These are phyloP conservation scores for Microcyclospora tardicrescens DNA, from an alignment of 2,329 filamentous ascomycete species.

Conservation along the genomic window DNA sequence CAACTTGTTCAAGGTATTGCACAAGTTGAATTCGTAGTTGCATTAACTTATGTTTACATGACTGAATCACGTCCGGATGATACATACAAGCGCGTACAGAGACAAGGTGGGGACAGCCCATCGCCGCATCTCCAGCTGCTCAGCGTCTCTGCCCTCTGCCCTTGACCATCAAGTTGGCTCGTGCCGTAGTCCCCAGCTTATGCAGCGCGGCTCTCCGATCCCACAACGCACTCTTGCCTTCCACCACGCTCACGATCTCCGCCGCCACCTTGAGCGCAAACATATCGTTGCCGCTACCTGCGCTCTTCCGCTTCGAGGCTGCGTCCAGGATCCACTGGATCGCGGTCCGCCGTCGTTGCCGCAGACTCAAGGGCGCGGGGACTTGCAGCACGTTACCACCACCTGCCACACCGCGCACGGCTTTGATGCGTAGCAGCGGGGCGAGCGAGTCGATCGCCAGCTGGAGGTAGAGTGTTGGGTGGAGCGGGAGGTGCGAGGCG, in stretches of 20 bases:
- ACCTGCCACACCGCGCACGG: constrained; percentile 65
- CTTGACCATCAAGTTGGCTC: constrained; percentile 50
- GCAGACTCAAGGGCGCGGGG: constrained; percentile 59
- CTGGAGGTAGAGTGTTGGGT: constrained; percentile 80
- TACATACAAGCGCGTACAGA: no score
- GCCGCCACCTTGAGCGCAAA: constrained; percentile 70
- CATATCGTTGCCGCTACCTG: constrained; percentile 56
- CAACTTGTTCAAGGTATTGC: no score
- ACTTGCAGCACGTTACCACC: constrained; percentile 76
- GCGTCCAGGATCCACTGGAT: constrained; percentile 81
- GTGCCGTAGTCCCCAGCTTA: constrained; percentile 63
- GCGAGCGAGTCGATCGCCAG: constrained; percentile 87
- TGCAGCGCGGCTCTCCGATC: constrained; percentile 66
- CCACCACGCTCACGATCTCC: constrained; percentile 75
- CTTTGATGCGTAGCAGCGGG: constrained; percentile 68
- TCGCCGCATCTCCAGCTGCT: no score
- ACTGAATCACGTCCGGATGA: no score
- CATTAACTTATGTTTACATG: no score
- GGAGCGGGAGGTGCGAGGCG: constrained; percentile 65
- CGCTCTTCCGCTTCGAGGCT: constrained; percentile 64
- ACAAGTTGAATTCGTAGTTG: no score
- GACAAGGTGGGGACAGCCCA: no score
- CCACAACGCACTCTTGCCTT: constrained; percentile 76
- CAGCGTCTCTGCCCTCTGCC: no score
- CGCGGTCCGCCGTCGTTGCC: constrained; percentile 65